phyloP scores from a whole-genome alignment of 495 filamentous ascomycete species.

The Barbatosphaeria neglecta region DNA sequence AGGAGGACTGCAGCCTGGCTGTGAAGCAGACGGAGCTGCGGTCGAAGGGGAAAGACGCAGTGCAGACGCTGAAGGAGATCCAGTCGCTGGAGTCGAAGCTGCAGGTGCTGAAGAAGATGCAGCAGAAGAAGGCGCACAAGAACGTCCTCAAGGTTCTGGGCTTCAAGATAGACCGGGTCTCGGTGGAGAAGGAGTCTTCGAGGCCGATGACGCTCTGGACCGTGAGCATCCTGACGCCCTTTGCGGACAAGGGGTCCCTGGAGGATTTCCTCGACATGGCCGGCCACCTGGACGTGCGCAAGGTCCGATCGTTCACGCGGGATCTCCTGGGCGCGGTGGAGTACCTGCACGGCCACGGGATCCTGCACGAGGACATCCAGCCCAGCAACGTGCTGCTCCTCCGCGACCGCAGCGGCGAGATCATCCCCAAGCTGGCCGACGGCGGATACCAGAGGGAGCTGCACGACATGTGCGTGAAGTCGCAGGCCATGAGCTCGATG shows the following conservation, averaged over 20 bases:
- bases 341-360: constrained; percentile 69
- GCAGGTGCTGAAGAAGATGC: constrained; percentile 58
- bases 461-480: constrained; percentile 41
- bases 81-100: constrained; percentile 56
- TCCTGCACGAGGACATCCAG: constrained; percentile 71
- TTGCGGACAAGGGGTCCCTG: constrained; percentile 71
- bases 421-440: constrained; percentile 57
- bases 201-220: constrained; percentile 48
- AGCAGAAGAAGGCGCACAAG: constrained; percentile 69
- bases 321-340: constrained; percentile 85
- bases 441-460: constrained; percentile 54
- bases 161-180: constrained; percentile 56
- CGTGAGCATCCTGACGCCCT: constrained; percentile 69
- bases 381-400: constrained; percentile 64
- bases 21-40: constrained; percentile 57
- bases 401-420: constrained; percentile 42
- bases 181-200: constrained; percentile 24
- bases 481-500: constrained; percentile 31
- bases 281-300: constrained; percentile 57
- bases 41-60: constrained; percentile 41
- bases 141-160: constrained; percentile 68
- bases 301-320: constrained; percentile 72
- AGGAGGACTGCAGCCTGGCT: constrained; percentile 47
- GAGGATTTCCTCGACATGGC: constrained; percentile 70
- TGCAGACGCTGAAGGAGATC: constrained; percentile 52